Base-by-base conservation (phyloP, 2,329 filamentous ascomycete species). In the Malbranchea cinnamomea region DNA sequence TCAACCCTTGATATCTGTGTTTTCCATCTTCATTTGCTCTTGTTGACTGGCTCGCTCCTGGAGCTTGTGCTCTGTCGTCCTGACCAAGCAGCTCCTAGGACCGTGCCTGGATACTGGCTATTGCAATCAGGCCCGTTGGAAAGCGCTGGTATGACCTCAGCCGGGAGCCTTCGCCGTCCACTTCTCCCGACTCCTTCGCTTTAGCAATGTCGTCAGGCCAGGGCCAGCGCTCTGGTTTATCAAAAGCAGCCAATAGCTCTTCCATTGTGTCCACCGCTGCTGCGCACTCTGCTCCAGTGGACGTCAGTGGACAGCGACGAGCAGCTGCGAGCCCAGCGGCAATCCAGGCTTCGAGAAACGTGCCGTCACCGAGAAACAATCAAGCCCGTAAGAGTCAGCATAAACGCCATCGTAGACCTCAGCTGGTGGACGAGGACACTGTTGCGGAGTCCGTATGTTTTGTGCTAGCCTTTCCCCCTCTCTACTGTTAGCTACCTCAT, bases 321-420 rank as follows among this genome's bases (percentile, higher is more conserved):
- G 50, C 50, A 15, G 53, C 54, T 33, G 57, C 52, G 20, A 56
- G 50, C 33, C 53, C 56, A 41, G 57, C 55, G 7, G 40, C 55
- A 26, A 54, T 52, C 12, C 44, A 50, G 7, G 44, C 50, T 11
- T 53, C 57, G 31, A 56, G 55, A 34, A 51, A 44, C 25, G 38
- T 43, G 5, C 38, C 51, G 6, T 46, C 55, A 14, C 42, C 58
- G 30, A 71, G 85, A 44, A 92, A 81, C 55, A 73, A 67, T 31
- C 87, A 95, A 59, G 63, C 62, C 25, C 64, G 68, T 31, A 78
- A 78, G 54, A 85, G 77, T 52, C 83, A 89, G 54, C 83, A 94
- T 59, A 84, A 82, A 51, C 73, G 72, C 40, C 79, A 84, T 48
- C 77, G 76, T 46, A 74, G 76, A 48, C 79, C 83, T 27, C 65